Base-by-base conservation (phyloP, 306 rosid genomes). In the Psophocarpus tetragonolobus region DNA sequence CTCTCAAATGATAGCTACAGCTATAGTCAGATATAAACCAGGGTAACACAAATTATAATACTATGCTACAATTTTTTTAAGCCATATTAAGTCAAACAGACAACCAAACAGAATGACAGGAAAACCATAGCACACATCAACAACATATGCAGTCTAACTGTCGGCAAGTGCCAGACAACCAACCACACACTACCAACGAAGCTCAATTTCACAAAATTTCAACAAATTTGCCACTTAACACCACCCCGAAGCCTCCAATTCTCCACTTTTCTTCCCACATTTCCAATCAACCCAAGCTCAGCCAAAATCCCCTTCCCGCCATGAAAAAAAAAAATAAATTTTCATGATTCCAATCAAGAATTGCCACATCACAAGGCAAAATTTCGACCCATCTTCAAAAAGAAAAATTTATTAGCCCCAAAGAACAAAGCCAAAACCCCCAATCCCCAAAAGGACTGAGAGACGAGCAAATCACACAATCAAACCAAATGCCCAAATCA, bases 271-370 rank as follows among this genome's bases (percentile, higher is more conserved):
- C 36, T 13, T 21, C 68, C 56, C 72, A 66, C 77, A 74, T 78
- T 85, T 71, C 61, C 60, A 81, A 71, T 44, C 44, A 65, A 15
- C 23, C 69, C 50, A 27, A 47, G 38, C 80, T 60, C 78, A 81
- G 32, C 21, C 9, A 32, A 32, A 81, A 58, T 23, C 47, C 32
- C 70, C 72, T 65, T 74, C 75, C 57, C 69, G 42, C 79, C 41
- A 33, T 17, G n/a, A n/a, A 15, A 67, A 38, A 38, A 44, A 41
- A 44, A 54, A 41, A 0, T 56, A 13, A 6, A n/a, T 45, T 75
- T 71, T 70, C 78, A 27, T 36, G 61, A 85, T 80, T 68, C 39
- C 84, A 79, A 13, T 64, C 44, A 81, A 85, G 38, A 63, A 78
- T 29, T 79, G 73, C 50, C 72, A 63, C 30, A 51, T 39, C 26